Conservation (phyloP, 2,329 filamentous ascomycete species). For the Emmonsia crescens region DNA sequence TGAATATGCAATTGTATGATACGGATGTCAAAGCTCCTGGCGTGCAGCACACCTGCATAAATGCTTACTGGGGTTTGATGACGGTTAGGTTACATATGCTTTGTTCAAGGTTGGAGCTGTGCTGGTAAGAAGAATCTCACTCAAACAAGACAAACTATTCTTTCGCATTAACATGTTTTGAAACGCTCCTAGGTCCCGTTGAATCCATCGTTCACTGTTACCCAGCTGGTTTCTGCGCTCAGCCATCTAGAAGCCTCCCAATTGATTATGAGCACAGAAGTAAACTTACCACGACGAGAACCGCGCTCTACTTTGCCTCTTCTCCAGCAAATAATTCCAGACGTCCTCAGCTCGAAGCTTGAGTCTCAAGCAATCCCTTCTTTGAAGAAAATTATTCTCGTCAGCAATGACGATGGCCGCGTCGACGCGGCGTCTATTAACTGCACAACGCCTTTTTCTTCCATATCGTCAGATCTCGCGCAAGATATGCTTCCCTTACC, state of each 20-base stretch:
- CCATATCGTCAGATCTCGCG: slow-evolving; percentile 34
- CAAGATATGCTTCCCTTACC: slow-evolving; percentile 33
- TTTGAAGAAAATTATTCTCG: slow-evolving; percentile 58
- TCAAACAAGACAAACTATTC: too few relatives aligned
- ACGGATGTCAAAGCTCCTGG: neutral
- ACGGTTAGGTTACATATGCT: slow-evolving; percentile 57
- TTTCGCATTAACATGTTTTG: neutral
- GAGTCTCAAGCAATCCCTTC: slow-evolving; percentile 54
- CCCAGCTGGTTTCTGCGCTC: slow-evolving; percentile 68
- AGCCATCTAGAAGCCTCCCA: slow-evolving; percentile 62
- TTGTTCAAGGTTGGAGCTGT: slow-evolving; percentile 91
- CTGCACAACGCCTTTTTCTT: slow-evolving; percentile 38
- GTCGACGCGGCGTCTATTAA: slow-evolving; percentile 36
- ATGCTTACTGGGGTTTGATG: slow-evolving; percentile 1
- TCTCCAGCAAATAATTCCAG: slow-evolving; percentile 43
- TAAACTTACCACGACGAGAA: slow-evolving; percentile 60
- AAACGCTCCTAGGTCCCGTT: slow-evolving; percentile 54
- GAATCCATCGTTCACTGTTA: slow-evolving; percentile 76
- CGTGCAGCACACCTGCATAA: neutral
- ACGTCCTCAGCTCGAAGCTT: slow-evolving; percentile 35
- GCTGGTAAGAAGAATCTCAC: slow-evolving; percentile 42
- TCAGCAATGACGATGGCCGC: slow-evolving; percentile 61
- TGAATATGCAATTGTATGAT: slow-evolving; percentile 63
- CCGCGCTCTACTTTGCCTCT: slow-evolving; percentile 51
- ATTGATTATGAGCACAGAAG: slow-evolving; percentile 77